Conservation (phyloP, 2,329 filamentous ascomycete species). For the Tolypocladium tropicale region DNA sequence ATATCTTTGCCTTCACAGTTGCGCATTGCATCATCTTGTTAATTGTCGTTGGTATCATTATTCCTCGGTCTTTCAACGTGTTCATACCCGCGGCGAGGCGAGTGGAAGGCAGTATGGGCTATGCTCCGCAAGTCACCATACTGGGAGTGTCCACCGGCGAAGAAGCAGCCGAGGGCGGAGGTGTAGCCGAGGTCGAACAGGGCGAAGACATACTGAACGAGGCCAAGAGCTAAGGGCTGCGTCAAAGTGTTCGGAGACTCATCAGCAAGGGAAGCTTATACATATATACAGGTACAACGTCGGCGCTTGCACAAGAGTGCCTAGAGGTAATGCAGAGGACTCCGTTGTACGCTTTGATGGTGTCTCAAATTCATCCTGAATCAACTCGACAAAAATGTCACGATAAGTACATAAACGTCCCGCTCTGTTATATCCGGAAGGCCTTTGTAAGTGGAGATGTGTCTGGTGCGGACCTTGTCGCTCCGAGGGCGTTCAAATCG, state of each 20-base stretch:
- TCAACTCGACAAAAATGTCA: too few species aligned
- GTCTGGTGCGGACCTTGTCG: too few species aligned
- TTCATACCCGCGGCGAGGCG: background rate
- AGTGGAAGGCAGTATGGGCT: background rate
- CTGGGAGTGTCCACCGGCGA: background rate
- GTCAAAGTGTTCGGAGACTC: background rate
- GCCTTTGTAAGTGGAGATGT: background rate
- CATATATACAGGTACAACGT: background rate
- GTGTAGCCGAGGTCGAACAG: background rate
- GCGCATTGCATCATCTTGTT: slow-evolving; percentile 27
- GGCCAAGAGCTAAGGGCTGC: background rate
- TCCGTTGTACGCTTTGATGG: too few species aligned
- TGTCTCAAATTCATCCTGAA: too few species aligned
- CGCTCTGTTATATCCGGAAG: too few species aligned
- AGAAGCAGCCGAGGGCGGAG: background rate
- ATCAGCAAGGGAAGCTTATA: background rate
- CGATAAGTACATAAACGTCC: too few species aligned
- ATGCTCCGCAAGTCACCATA: slow-evolving; percentile 1
- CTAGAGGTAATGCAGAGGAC: too few species aligned
- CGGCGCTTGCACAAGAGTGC: background rate
- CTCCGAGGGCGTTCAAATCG: too few species aligned
- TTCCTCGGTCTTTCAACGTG: slow-evolving; percentile 18
- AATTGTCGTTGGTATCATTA: slow-evolving; percentile 30
- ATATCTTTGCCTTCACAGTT: slow-evolving; percentile 28
- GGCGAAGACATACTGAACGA: background rate